Percentiles rank a stretch among this genome's conserved stretches.
These are phyloP conservation scores for Claviceps sp. DNA, from an alignment of 2,329 filamentous ascomycete genomes.

Conservation along the genomic window DNA sequence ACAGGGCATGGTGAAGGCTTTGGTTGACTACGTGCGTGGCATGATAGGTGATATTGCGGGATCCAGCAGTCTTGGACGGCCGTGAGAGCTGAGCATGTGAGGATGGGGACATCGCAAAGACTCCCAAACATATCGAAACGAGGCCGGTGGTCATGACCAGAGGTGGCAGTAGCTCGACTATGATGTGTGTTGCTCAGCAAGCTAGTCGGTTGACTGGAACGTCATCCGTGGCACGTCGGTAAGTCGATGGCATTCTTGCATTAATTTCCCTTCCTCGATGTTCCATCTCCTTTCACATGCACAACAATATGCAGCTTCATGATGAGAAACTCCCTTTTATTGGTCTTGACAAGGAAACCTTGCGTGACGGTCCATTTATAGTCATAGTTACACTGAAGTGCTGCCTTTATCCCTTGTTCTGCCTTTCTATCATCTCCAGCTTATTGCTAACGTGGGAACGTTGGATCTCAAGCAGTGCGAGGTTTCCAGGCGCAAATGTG, in stretches of 20 bases:
- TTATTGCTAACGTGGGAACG: background rate
- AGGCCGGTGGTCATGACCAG: background rate
- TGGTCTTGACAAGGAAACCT: slow-evolving; percentile 23
- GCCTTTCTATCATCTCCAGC: background rate
- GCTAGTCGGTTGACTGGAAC: background rate
- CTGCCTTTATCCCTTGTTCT: background rate
- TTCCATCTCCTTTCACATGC: background rate
- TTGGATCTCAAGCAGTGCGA: background rate
- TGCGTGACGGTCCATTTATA: slow-evolving; percentile 19
- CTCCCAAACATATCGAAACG: background rate
- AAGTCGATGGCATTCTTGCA: background rate
- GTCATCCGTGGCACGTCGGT: background rate
- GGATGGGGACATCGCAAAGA: background rate
- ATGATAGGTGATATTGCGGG: slow-evolving; percentile 33
- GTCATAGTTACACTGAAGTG: slow-evolving; percentile 21
- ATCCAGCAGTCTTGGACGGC: slow-evolving; percentile 12
- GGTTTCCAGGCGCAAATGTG: background rate
- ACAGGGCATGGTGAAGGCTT: slow-evolving; percentile 52
- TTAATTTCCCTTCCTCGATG: background rate
- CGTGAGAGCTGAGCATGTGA: slow-evolving; percentile 4
- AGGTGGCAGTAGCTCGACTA: background rate
- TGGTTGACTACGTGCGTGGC: slow-evolving; percentile 45
- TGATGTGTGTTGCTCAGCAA: background rate
- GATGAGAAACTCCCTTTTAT: slow-evolving; percentile 3
- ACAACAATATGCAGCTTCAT: background rate